phyloP scores from a whole-genome alignment of 495 filamentous ascomycete genomes.

The Trichoderma orchidacearum region DNA sequence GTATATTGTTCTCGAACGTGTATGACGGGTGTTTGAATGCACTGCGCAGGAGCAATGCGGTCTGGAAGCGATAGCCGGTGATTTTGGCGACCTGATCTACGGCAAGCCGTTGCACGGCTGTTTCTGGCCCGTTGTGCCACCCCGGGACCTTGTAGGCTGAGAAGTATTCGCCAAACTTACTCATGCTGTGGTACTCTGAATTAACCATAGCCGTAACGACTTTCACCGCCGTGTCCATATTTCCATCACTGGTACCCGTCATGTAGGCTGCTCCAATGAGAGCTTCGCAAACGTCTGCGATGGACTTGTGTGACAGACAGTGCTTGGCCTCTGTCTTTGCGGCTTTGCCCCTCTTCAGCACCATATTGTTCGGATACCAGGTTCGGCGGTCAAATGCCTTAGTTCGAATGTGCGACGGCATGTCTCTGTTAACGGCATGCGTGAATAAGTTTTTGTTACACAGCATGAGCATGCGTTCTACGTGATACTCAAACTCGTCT shows the following conservation, averaged over 20 bases:
- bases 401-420: conserved; percentile 71
- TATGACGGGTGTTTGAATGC: conserved; percentile 87
- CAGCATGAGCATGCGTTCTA: conserved; percentile 77
- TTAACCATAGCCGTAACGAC: conserved; percentile 70
- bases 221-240: conserved; percentile 68
- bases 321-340: conserved; percentile 37
- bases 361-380: conserved; percentile 75
- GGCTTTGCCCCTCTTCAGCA: conserved; percentile 34
- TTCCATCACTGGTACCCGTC: conserved; percentile 35
- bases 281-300: conserved; percentile 96
- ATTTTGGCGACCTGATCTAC: conserved; percentile 47
- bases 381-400: conserved; percentile 62
- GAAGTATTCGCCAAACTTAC: conserved; percentile 58
- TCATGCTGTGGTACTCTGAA: conserved; percentile 51
- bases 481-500: conserved; percentile 80
- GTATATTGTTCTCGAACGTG: conserved; percentile 54
- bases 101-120: conserved; percentile 34
- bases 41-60: conserved; percentile 63
- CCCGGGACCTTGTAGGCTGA: conserved; percentile 53
- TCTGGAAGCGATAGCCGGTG: conserved; percentile 68
- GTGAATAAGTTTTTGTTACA: conserved; percentile 88
- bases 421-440: conserved; percentile 48
- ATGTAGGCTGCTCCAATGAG: conserved; percentile 83
- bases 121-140: conserved; percentile 41
- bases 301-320: conserved; percentile 69